Conservation (phyloP, 257 asterid genomes). For the Nyctanthes arbortristis region DNA sequence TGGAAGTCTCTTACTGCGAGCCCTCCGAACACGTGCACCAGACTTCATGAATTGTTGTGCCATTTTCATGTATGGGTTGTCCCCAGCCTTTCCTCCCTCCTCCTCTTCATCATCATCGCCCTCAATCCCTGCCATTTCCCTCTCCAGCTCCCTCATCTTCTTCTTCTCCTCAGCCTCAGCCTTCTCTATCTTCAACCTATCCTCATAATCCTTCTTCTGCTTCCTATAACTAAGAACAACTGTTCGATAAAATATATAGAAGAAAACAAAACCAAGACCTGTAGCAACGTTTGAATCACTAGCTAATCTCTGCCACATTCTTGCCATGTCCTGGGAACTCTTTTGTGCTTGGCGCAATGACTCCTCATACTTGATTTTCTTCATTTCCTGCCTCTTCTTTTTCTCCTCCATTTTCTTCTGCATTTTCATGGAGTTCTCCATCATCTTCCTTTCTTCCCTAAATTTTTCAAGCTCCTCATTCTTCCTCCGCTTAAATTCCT, state of each 20-base stretch:
- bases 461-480: conserved; percentile 45
- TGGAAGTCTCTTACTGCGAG: conserved; percentile 60
- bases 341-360: conserved; percentile 51
- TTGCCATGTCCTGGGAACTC: conserved; percentile 49
- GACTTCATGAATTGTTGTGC: conserved; percentile 86
- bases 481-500: conserved; percentile 37
- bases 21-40: conserved; percentile 93
- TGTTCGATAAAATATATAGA: conserved; percentile 67
- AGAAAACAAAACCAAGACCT: conserved; percentile 75
- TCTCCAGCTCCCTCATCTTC: conserved; percentile 81
- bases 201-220: conserved; percentile 94
- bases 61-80: conserved; percentile 71
- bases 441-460: conserved; percentile 53
- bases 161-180: conserved; percentile 95
- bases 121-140: conserved; percentile 65
- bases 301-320: conserved; percentile 71
- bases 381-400: conserved; percentile 61
- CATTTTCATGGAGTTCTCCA: conserved; percentile 56
- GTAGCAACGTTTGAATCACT: conserved; percentile 64
- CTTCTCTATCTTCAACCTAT: conserved; percentile 84
- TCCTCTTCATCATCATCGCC: conserved; percentile 62
- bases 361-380: conserved; percentile 45
- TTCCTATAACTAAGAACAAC: conserved; percentile 82
- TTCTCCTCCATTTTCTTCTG: conserved; percentile 77
- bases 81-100: conserved; percentile 66